Conservation (phyloP, 1,139 yeast genomes). For the Suhomyces bolitotheri region DNA sequence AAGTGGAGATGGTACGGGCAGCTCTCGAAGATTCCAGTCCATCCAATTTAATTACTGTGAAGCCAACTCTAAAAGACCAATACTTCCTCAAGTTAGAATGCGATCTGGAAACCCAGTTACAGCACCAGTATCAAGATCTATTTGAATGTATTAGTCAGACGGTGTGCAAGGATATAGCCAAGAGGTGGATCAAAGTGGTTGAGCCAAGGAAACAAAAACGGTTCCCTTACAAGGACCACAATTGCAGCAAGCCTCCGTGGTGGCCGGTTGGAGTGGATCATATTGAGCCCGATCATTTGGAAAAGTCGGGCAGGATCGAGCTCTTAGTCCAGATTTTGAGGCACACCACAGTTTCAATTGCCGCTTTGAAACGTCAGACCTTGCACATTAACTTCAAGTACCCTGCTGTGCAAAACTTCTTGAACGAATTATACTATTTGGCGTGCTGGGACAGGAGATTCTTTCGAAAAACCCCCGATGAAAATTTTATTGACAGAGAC, state of each 20-base stretch:
- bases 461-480: slow-evolving; percentile 1
- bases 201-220: slow-evolving; percentile 69
- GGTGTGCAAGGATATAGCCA: slow-evolving; percentile 62
- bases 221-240: slow-evolving; percentile 60
- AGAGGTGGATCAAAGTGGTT: slow-evolving; percentile 63
- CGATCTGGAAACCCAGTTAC: slow-evolving; percentile 1
- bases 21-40: slow-evolving; percentile 3
- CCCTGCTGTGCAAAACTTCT: slow-evolving; percentile 15
- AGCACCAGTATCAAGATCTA: slow-evolving; percentile 12
- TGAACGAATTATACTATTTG: slow-evolving; percentile 32
- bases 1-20: slow-evolving; percentile 15
- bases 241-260: slow-evolving; percentile 58
- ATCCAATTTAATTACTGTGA: slow-evolving; percentile 5
- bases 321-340: slow-evolving; percentile 48
- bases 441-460: slow-evolving; percentile 27
- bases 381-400: slow-evolving; percentile 14
- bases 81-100: slow-evolving; percentile 1
- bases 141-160: slow-evolving; percentile 39
- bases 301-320: slow-evolving; percentile 53
- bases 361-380: slow-evolving; percentile 21
- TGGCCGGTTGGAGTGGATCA: slow-evolving; percentile 67
- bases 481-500: background rate
- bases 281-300: slow-evolving; percentile 73
- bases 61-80: slow-evolving; percentile 11
- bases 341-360: slow-evolving; percentile 25